These are phyloP conservation scores for Cubamyces lactineus DNA, from an alignment of 768 basidiomycete genomes.

Conservation along the genomic window DNA sequence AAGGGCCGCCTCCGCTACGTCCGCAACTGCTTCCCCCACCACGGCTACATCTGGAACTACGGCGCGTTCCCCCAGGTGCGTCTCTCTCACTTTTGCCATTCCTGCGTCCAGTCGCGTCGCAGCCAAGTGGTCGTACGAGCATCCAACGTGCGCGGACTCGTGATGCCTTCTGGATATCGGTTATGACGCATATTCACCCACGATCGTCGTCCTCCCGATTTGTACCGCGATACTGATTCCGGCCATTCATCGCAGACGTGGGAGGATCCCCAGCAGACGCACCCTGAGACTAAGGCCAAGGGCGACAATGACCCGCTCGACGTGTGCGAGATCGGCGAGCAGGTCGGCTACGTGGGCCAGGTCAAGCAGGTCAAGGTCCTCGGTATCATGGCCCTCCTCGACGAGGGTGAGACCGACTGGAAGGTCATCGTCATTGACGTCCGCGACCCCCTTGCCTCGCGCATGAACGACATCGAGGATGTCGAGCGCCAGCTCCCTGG, in stretches of 20 bases:
- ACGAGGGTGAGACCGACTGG: constrained; percentile 99
- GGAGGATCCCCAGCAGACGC: constrained; percentile 88
- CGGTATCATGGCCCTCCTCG: constrained; percentile 99
- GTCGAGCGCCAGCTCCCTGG: constrained; percentile 98
- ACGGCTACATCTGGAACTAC: constrained; percentile 99
- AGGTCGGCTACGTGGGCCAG: constrained; percentile 95
- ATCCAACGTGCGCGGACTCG: constrained; percentile 2
- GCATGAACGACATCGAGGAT: constrained; percentile 98
- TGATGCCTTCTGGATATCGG: not conserved
- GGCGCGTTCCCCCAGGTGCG: constrained; percentile 96
- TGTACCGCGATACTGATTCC: not conserved
- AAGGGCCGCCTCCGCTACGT: constrained; percentile 95
- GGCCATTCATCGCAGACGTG: constrained; percentile 68
- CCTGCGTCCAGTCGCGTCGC: not conserved
- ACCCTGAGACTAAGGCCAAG: constrained; percentile 97
- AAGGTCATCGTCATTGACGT: constrained; percentile 99
- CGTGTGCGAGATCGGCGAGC: constrained; percentile 99
- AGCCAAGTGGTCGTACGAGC: not conserved
- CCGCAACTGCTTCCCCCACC: constrained; percentile 99
- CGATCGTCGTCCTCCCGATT: constrained; percentile 1
- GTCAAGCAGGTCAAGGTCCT: constrained; percentile 99
- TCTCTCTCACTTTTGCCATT: not conserved
- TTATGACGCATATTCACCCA: not conserved
- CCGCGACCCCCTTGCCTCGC: constrained; percentile 91
- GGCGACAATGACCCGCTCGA: constrained; percentile 99